A percentile compares a stretch with the other conserved stretches of the same genome.
Conservation (phyloP, 805 yeast genomes). For the Lachancea fermentati region DNA sequence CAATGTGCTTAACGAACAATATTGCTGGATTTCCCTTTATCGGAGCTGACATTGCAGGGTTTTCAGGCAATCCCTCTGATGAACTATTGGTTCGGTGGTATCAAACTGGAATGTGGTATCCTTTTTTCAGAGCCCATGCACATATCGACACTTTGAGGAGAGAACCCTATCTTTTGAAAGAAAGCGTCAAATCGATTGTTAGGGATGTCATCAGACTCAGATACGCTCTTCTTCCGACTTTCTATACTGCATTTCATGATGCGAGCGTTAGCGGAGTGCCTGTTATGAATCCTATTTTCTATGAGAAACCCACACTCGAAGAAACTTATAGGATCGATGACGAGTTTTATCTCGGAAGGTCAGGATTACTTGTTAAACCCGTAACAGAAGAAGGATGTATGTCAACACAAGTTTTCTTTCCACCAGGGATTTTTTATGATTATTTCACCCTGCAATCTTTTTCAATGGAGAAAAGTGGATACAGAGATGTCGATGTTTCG, state of each 20-base stretch:
- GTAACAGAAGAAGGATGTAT: slow-evolving; percentile 51
- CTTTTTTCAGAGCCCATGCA: slow-evolving; percentile 95
- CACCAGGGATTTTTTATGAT: slow-evolving; percentile 55
- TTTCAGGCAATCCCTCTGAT: slow-evolving; percentile 80
- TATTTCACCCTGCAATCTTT: slow-evolving; percentile 35
- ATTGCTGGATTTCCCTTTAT: slow-evolving; percentile 84
- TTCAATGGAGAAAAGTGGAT: slow-evolving; percentile 10
- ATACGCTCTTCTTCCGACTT: slow-evolving; percentile 67
- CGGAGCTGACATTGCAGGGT: slow-evolving; percentile 98
- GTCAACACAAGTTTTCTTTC: slow-evolving; percentile 32
- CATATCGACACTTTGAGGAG: slow-evolving; percentile 89
- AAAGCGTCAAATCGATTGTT: slow-evolving; percentile 60
- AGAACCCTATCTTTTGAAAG: slow-evolving; percentile 86
- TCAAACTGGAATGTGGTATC: slow-evolving; percentile 93
- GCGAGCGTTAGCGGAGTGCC: slow-evolving; percentile 61
- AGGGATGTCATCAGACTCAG: slow-evolving; percentile 68
- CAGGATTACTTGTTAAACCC: slow-evolving; percentile 76
- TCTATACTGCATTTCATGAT: slow-evolving; percentile 74
- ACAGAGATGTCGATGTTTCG: slow-evolving; percentile 37
- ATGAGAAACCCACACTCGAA: slow-evolving; percentile 39
- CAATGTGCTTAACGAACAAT: slow-evolving; percentile 81
- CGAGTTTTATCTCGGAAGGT: slow-evolving; percentile 69
- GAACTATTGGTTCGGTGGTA: slow-evolving; percentile 91
- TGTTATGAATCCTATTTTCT: slow-evolving; percentile 62
- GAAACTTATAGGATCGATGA: slow-evolving; percentile 63